Percentiles rank a stretch among this genome's conserved stretches.
Conservation (phyloP, 163 green algal species). For the Chlorella variabilis region DNA sequence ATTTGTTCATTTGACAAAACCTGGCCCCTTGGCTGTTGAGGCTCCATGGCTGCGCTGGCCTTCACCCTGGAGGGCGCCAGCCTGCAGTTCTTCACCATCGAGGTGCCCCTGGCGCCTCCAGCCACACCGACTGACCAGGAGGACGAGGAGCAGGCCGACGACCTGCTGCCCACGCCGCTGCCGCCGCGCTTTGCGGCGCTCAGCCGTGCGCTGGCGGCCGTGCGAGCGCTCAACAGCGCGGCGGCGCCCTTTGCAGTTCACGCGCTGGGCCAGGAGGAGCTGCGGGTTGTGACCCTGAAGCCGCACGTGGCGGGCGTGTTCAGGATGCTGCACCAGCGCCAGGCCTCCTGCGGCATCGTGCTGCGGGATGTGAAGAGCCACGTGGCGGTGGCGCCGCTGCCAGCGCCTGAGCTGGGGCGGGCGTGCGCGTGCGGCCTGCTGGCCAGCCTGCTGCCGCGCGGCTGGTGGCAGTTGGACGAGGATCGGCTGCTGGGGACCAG, state of each 20-base stretch:
- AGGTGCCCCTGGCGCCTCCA: background rate
- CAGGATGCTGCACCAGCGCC: conserved; percentile 32
- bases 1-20: no score
- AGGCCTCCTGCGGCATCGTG: conserved; percentile 27
- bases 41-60: background rate
- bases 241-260: conserved; percentile 24
- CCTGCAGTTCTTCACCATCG: conserved; percentile 18
- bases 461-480: conserved; percentile 18
- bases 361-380: conserved; percentile 32
- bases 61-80: background rate
- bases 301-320: conserved; percentile 25
- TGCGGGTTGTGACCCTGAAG: conserved; percentile 26
- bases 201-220: background rate
- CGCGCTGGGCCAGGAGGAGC: background rate
- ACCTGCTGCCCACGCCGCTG: conserved; percentile 9
- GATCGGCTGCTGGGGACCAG: conserved; percentile 15
- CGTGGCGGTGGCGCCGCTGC: background rate
- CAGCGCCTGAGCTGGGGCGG: background rate
- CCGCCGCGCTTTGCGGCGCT: background rate
- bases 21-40: no score
- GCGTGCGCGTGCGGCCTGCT: background rate
- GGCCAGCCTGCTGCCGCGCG: background rate
- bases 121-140: background rate
- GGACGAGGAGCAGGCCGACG: background rate
- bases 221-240: background rate